These are phyloP conservation scores for Musa acuminata DNA, from an alignment of 176 grass and related monocot species.

Conservation along the genomic window DNA sequence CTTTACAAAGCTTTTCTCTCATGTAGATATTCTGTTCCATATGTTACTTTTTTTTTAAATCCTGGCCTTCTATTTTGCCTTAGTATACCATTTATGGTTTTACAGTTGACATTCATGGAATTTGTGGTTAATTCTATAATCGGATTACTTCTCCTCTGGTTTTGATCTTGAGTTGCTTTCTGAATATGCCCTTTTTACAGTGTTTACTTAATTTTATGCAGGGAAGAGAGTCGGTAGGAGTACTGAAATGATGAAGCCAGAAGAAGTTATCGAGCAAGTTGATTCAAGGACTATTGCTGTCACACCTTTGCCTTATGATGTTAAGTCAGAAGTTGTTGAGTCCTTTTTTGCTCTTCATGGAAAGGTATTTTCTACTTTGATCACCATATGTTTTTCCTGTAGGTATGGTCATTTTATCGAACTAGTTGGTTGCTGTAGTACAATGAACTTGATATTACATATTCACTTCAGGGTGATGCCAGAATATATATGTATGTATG, in stretches of 20 bases:
- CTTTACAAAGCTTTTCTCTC: background rate
- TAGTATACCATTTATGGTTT: background rate
- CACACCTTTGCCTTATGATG: conserved; percentile 73
- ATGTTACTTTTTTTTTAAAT: background rate
- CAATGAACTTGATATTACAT: too few relatives aligned
- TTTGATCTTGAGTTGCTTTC: background rate
- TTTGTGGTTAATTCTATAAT: background rate
- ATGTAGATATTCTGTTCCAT: background rate
- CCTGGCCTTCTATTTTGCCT: background rate
- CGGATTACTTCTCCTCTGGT: background rate
- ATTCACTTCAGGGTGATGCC: too few relatives aligned
- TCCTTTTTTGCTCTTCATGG: conserved; percentile 57
- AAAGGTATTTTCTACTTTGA: conserved; percentile 41
- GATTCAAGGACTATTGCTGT: conserved; percentile 74
- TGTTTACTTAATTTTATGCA: conserved; percentile 19
- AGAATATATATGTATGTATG: too few relatives aligned
- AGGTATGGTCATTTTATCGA: background rate
- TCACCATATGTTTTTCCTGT: conserved; percentile 1
- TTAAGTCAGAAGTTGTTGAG: conserved; percentile 66
- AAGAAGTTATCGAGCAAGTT: conserved; percentile 67
- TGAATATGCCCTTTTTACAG: conserved; percentile 1
- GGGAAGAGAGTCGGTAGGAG: conserved; percentile 72
- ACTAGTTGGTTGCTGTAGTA: background rate
- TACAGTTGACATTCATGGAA: background rate
- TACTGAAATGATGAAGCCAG: conserved; percentile 46